A percentile compares a stretch with the other conserved stretches of the same genome.
These are phyloP conservation scores for Filosporella fistucella DNA, from an alignment of 495 filamentous ascomycete species.

Conservation along the genomic window DNA sequence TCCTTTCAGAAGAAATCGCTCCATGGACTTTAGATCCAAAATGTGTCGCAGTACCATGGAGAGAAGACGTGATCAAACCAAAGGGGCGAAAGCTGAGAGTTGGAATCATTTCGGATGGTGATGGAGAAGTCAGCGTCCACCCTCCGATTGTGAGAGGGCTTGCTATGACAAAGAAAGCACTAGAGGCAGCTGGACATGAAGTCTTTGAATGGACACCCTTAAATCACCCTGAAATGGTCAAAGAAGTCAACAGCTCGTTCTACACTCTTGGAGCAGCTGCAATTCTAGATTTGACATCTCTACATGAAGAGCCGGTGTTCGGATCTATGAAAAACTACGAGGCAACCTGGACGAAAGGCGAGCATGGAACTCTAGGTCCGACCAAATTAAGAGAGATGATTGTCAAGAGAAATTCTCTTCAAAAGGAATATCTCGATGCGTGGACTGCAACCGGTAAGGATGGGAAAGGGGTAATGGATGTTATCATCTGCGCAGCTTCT, in stretches of 20 bases:
- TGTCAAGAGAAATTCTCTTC: conserved; percentile 39
- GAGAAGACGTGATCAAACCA: conserved; percentile 23
- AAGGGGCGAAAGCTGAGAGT: conserved; percentile 37
- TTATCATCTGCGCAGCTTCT: conserved; percentile 13
- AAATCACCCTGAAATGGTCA: conserved; percentile 37
- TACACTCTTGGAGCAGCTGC: conserved; percentile 52
- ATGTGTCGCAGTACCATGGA: conserved; percentile 41
- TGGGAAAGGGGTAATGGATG: conserved; percentile 29
- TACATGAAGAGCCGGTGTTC: conserved; percentile 48
- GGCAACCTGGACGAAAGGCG: conserved; percentile 13
- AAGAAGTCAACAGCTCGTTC: conserved; percentile 47
- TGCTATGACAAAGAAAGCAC: conserved; percentile 34
- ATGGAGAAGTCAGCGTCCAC: conserved; percentile 50
- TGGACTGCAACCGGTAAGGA: conserved; percentile 38
- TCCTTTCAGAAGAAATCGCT: conserved; percentile 25
- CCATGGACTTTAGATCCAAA: conserved; percentile 40
- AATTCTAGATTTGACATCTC: conserved; percentile 40
- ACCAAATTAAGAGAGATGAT: conserved; percentile 27
- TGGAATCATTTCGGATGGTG: conserved; percentile 45
- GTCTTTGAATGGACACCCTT: conserved; percentile 30
- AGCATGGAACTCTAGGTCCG: conserved; percentile 19
- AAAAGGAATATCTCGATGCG: conserved; percentile 51
- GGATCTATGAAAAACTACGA: conserved; percentile 22
- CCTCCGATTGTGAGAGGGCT: conserved; percentile 48
- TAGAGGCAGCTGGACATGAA: conserved; percentile 37